phyloP scores from a whole-genome alignment of 306 rosid species.

The Ormosia semicastrata region DNA sequence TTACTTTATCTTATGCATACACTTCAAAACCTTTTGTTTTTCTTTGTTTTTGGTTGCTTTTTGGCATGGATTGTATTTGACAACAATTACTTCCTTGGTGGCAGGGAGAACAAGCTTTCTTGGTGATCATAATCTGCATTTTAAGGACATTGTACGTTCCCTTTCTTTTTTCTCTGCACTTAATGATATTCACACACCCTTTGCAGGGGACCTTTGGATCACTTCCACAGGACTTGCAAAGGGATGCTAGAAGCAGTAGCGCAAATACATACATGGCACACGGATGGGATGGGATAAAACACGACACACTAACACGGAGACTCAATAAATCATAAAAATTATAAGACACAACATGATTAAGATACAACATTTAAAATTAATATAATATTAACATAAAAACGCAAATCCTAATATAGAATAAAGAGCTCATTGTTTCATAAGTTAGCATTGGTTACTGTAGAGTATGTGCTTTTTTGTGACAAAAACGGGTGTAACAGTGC shows the following conservation, averaged over 20 bases:
- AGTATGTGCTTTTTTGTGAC: neutral
- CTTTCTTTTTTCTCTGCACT: neutral
- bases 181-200: neutral
- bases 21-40: neutral
- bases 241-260: neutral
- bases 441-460: neutral
- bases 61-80: conserved; percentile 13
- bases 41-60: neutral
- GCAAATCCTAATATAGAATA: neutral
- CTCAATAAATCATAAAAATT: no score
- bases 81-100: conserved; percentile 32
- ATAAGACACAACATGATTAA: neutral
- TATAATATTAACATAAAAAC: neutral
- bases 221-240: neutral
- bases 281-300: no score
- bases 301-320: no score
- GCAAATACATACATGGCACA: neutral
- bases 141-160: conserved; percentile 62
- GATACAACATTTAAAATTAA: neutral
- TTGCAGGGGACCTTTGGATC: neutral
- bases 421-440: neutral
- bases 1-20: neutral
- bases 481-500: neutral
- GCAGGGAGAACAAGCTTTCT: conserved; percentile 64
- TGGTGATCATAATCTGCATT: conserved; percentile 50